Percentiles rank a stretch among this genome's conserved stretches.
phyloP scores from a whole-genome alignment of 2,329 filamentous ascomycete species.

The Pseudocercospora ulei region DNA sequence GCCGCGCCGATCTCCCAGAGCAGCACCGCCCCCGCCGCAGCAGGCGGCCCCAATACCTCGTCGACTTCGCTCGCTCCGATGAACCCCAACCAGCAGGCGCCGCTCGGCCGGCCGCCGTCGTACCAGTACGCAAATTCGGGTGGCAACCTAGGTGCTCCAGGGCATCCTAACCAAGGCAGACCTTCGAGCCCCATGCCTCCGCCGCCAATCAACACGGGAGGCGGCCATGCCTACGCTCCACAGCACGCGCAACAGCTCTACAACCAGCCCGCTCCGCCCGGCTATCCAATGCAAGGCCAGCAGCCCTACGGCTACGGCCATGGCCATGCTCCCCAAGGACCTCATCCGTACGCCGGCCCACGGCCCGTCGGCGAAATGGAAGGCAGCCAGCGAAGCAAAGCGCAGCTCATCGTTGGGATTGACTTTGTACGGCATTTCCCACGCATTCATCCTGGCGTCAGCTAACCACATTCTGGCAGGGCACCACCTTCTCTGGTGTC shows the following conservation, averaged over 20 bases:
- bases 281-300: constrained; percentile 35
- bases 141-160: constrained; percentile 34
- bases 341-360: constrained; percentile 16
- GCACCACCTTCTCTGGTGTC: constrained; percentile 95
- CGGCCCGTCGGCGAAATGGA: constrained; percentile 58
- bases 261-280: constrained; percentile 32
- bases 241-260: constrained; percentile 39
- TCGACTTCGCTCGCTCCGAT: constrained; percentile 47
- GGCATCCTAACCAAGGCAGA: constrained; percentile 41
- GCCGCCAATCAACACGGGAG: constrained; percentile 42
- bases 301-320: constrained; percentile 24
- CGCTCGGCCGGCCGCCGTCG: constrained; percentile 53
- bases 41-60: constrained; percentile 36
- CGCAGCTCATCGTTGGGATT: constrained; percentile 95
- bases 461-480: constrained; percentile 46
- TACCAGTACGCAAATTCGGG: constrained; percentile 48
- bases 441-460: not conserved
- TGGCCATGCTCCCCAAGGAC: constrained; percentile 17
- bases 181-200: constrained; percentile 39
- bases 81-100: constrained; percentile 34
- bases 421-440: constrained; percentile 65
- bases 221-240: constrained; percentile 43
- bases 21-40: constrained; percentile 32
- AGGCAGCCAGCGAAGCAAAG: constrained; percentile 79
- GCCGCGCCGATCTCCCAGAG: constrained; percentile 20